Evolutionary conservation across 192 early-diverging fungal species (phyloP), one percentile per base, ranked within the genome.

Genomic region (Jimgerdemannia lactiflua): DNA sequence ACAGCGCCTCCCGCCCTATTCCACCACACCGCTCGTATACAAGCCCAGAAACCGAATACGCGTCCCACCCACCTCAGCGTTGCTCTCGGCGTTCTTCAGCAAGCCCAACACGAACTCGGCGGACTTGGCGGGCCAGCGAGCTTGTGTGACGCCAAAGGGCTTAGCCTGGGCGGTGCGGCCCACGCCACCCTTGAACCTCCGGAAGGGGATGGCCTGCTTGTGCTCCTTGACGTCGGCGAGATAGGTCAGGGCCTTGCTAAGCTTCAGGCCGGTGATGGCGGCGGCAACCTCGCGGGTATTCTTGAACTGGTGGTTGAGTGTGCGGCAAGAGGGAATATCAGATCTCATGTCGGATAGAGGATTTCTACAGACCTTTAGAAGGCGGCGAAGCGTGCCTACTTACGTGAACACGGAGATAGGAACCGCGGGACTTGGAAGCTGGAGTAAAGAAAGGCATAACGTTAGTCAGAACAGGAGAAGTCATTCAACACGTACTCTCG

Each of bases 51-150:
- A 14, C 49, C 49, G 14, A 59, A 59, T 14, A 59, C 49, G 6
- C 8, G 6, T 10, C 14, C 42, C 14, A 42, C 74, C 79, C 78
- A 94, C 94, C 88, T 96, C 94, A 72, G 98, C 98, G 88, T 99
- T 99, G 86, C 90, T 90, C 91, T 97, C 92, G 81, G 95, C 95
- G 88, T 98, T 99, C 93, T 96, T 94, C 82, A 99, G 90, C 73
- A 99, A 92, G 73, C 92, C 94, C 74, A 94, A 83, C 72, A 99
- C 85, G 84, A 95, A 97, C 90, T 97, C 93, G 87, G 88, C 91
- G 84, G 93, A 94, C 94, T 99, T 99, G 82, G 85, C 91, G 86
- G 98, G 98, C 98, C 98, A 99, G 87, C 98, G 94, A 78, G 89
- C 96, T 83, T 91, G 90, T 70, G 96, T 93, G 67, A 91, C 89